Evolutionary conservation across 2,329 filamentous ascomycete genomes (phyloP), one percentile per base, ranked within the genome.

Genomic region (Diaporthe eres): DNA sequence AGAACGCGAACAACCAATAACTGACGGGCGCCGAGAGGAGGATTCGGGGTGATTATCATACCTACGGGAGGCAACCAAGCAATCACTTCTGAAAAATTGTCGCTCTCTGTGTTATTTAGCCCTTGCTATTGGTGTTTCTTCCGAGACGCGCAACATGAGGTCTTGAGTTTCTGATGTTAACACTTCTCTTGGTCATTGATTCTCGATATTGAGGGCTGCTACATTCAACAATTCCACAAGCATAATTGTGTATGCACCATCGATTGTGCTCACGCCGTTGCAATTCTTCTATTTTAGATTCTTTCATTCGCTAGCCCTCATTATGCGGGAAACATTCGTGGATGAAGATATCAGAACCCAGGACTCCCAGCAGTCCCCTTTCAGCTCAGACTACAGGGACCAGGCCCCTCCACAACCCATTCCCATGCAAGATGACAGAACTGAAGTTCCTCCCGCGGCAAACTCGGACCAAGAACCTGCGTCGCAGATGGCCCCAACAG

Each of bases 121-220:
- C 5, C 4, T 7, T 37, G 19, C 10, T 8, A 15, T 37, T 60
- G 3, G 5, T 0, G 1, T 39, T n/a, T 4, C 3, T 37, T 2
- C 12, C 6, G 5, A 15, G 19, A 7, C 10, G 3, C 9, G 7
- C 17, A 55, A 31, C 9, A 9, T 17, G n/a, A 55, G 25, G 15
- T 15, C 13, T 55, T 15, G 13, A 13, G 10, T 17, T 13, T 28
- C 51, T 55, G 15, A 9, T 12, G 15, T 31, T 15, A 3, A 13
- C 53, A 55, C 15, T 55, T 55, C 34, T 5, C 31, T 9, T 12
- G 34, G 25, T 15, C 51, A 55, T 31, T 15, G 17, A 55, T 31
- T 28, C n/a, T 42, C 22, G 57, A 42, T 3, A 25, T 34, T 42
- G 12, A 25, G 22, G 17, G 4, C 17, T 8, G 4, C 17, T 8